Conservation (phyloP, 2,329 filamentous ascomycete species). For the Pseudogymnoascus verrucosus region DNA sequence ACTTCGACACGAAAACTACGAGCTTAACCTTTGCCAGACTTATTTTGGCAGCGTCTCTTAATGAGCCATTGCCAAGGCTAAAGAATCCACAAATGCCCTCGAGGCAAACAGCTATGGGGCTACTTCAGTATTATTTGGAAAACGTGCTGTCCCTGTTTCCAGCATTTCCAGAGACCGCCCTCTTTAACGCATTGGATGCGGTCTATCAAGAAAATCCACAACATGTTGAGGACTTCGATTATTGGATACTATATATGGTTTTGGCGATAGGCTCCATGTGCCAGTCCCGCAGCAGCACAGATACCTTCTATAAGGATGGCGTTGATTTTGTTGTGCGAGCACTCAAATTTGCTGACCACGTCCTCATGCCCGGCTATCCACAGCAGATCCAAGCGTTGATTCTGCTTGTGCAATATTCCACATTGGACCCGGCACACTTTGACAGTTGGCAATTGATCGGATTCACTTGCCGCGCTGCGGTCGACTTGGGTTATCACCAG, state of each 20-base stretch:
- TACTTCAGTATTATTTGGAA: constrained; percentile 77
- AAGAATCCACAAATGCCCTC: constrained; percentile 59
- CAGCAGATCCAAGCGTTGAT: constrained; percentile 81
- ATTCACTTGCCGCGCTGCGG: constrained; percentile 75
- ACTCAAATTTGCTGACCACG: constrained; percentile 69
- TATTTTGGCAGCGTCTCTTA: constrained; percentile 73
- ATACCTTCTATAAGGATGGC: constrained; percentile 51
- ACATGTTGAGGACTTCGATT: constrained; percentile 55
- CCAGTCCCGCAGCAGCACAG: constrained; percentile 61
- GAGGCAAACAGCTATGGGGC: constrained; percentile 56
- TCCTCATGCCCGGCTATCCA: constrained; percentile 76
- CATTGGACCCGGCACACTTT: constrained; percentile 83
- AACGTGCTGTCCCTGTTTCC: constrained; percentile 76
- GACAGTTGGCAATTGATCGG: constrained; percentile 92
- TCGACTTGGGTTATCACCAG: constrained; percentile 89
- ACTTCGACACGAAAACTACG: constrained; percentile 81
- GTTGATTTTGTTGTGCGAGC: constrained; percentile 54
- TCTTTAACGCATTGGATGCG: constrained; percentile 72
- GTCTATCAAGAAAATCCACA: constrained; percentile 64
- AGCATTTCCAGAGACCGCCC: constrained; percentile 69
- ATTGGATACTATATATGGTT: constrained; percentile 84
- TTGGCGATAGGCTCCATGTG: constrained; percentile 73
- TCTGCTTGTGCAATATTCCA: constrained; percentile 79
- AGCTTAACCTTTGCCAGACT: constrained; percentile 90
- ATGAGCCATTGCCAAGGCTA: constrained; percentile 60